Base-by-base conservation (phyloP, 1,284 basidiomycete genomes). In the Moniliella sp. region DNA sequence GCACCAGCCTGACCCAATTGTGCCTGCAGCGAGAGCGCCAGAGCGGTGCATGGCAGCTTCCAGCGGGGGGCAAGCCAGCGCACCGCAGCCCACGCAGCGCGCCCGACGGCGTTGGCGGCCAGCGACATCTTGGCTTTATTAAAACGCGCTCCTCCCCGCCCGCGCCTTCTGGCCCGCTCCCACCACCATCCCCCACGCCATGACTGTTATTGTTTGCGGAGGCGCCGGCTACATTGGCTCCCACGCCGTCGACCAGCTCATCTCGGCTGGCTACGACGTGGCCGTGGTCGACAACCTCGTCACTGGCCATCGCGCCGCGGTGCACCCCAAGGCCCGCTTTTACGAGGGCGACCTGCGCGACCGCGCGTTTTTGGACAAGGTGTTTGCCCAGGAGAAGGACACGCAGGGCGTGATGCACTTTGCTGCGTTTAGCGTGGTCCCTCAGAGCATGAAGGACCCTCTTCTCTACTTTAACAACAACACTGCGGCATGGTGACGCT, bases 341-440 rank as follows among this genome's bases (percentile, higher is more conserved):
- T n/a, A n/a, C 40, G 42, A 56, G 34, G 54, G 44, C 14, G 56
- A 59, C 25, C 45, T 59, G 26, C 41, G 54, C 15, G 45, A 46
- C 39, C 39, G 40, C 18, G 45, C 39, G 12, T 43, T 46, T 23
- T 42, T 59, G 32, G 36, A 46, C 25, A 40, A 40, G 14, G 45
- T 45, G 18, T 59, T 57, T 34, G 38, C 39, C 5, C 32, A 39
- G 30, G 55, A 53, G 41, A 28, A 57, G 37, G 45, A 41, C 32
- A 83, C 97, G n/a, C n/a, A n/a, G n/a, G n/a, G n/a, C n/a, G 82
- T 93, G 29, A 71, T 99, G 40, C 91, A 94, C 62, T 74, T 94
- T 38, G 91, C 88, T 14, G 91, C 91, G 2, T 77, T 83, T 68
- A 97, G 97, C 67, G 84, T 88, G 10, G 91, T 99, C 16, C 91